A percentile compares a stretch with the other conserved stretches of the same genome.
These are phyloP conservation scores for Mangifera indica DNA, from an alignment of 345 rosid species.

Conservation along the genomic window DNA sequence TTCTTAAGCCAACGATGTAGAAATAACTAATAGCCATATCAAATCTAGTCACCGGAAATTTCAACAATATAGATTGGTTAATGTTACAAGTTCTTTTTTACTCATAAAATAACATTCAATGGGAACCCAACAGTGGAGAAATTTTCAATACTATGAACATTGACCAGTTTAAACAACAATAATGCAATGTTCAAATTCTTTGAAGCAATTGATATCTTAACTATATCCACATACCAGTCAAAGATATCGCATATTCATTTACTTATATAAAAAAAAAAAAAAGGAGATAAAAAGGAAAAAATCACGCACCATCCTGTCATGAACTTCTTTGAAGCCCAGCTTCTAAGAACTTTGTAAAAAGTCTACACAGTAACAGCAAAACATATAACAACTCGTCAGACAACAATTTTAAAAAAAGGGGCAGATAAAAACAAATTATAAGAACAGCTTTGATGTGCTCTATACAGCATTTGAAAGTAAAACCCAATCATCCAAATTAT, in stretches of 20 bases:
- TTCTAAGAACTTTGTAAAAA: slow-evolving; percentile 77
- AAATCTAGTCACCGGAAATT: no score
- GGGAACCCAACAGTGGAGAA: not conserved
- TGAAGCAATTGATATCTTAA: no score
- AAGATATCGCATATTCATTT: no score
- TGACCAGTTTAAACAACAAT: not conserved
- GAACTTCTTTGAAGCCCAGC: slow-evolving; percentile 99
- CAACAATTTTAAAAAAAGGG: not conserved
- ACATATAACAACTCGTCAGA: slow-evolving; percentile 12
- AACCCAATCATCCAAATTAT: not conserved
- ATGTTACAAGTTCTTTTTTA: no score
- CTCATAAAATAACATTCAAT: no score
- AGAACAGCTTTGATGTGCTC: not conserved
- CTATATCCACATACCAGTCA: no score
- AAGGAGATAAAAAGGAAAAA: slow-evolving; percentile 18
- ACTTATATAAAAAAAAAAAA: no score
- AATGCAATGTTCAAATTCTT: not conserved
- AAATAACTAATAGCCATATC: no score
- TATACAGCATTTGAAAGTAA: not conserved
- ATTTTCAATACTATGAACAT: not conserved
- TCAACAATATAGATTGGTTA: no score
- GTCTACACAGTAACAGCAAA: slow-evolving; percentile 47
- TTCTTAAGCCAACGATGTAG: not conserved
- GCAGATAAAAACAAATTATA: not conserved
- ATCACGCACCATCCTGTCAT: slow-evolving; percentile 88